phyloP scores from a whole-genome alignment of 1,284 basidiomycete genomes.

The Bondarzewia mesenterica region DNA sequence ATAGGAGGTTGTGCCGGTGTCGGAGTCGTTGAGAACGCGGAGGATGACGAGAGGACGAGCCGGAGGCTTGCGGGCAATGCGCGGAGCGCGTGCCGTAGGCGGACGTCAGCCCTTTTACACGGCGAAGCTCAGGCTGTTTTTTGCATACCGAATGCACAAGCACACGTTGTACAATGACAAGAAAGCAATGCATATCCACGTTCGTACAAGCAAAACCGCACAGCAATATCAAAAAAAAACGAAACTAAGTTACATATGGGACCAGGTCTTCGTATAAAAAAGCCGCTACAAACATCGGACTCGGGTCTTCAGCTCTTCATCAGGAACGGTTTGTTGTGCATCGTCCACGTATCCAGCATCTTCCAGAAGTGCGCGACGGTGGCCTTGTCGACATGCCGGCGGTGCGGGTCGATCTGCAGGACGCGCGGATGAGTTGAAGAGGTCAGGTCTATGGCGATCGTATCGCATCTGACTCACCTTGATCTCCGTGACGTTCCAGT shows the following conservation, averaged over 20 bases:
- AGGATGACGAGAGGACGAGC: too few relatives aligned
- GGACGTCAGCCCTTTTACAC: background rate
- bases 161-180: too few relatives aligned
- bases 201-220: too few relatives aligned
- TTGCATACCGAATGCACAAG: background rate
- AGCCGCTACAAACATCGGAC: too few relatives aligned
- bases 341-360: conserved; percentile 79
- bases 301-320: conserved; percentile 28
- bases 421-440: background rate
- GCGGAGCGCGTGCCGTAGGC: too few relatives aligned
- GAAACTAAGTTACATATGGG: too few relatives aligned
- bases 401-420: conserved; percentile 78
- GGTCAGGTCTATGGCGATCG: background rate
- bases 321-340: conserved; percentile 70
- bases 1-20: background rate
- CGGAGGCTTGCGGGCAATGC: too few relatives aligned
- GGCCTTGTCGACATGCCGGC: conserved; percentile 92
- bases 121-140: too few relatives aligned
- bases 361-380: conserved; percentile 96
- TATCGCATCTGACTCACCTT: conserved; percentile 52
- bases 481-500: conserved; percentile 95
- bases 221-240: too few relatives aligned
- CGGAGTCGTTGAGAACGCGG: background rate
- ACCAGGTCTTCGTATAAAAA: too few relatives aligned
- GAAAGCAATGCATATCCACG: too few relatives aligned